Evolutionary conservation across 345 rosid genomes (phyloP).

Genomic region (Brassica rapa): DNA sequence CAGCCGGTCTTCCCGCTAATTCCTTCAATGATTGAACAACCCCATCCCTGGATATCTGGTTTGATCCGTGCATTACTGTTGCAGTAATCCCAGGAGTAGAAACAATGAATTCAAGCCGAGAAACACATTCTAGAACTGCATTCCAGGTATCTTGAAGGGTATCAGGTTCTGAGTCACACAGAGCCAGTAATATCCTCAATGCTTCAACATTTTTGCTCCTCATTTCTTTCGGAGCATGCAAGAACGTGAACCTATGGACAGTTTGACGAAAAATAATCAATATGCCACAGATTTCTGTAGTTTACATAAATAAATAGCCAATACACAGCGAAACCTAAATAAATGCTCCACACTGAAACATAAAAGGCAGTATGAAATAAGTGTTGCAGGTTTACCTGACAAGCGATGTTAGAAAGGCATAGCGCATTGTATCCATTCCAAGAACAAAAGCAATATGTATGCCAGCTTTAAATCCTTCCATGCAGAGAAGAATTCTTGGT

Average conservation of each 20-base stretch:
- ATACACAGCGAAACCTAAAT: conserved; percentile 17
- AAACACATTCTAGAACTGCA: conserved; percentile 96
- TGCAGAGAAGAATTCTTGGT: conserved; percentile 82
- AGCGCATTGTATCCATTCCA: conserved; percentile 99
- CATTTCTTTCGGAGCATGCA: conserved; percentile 98
- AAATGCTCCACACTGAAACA: conserved; percentile 15
- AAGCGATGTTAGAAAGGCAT: conserved; percentile 94
- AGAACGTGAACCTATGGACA: conserved; percentile 82
- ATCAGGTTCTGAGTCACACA: conserved; percentile 72
- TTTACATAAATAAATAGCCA: neutral
- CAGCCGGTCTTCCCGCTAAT: conserved; percentile 91
- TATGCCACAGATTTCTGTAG: conserved; percentile 19
- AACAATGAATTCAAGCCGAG: conserved; percentile 89
- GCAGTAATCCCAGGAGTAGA: conserved; percentile 91
- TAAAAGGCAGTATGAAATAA: neutral
- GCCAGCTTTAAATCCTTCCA: conserved; percentile 99
- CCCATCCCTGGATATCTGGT: conserved; percentile 97
- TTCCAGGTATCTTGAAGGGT: conserved; percentile 99
- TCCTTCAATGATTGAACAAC: conserved; percentile 87
- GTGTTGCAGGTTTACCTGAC: conserved; percentile 63
- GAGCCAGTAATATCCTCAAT: conserved; percentile 72
- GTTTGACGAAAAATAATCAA: conserved; percentile 31
- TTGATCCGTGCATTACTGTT: conserved; percentile 96
- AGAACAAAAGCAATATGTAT: conserved; percentile 86
- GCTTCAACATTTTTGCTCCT: conserved; percentile 98